Evolutionary conservation across 2,329 filamentous ascomycete genomes (phyloP).

Genomic region (Ophiognomonia clavigignenti-juglandacearum): DNA sequence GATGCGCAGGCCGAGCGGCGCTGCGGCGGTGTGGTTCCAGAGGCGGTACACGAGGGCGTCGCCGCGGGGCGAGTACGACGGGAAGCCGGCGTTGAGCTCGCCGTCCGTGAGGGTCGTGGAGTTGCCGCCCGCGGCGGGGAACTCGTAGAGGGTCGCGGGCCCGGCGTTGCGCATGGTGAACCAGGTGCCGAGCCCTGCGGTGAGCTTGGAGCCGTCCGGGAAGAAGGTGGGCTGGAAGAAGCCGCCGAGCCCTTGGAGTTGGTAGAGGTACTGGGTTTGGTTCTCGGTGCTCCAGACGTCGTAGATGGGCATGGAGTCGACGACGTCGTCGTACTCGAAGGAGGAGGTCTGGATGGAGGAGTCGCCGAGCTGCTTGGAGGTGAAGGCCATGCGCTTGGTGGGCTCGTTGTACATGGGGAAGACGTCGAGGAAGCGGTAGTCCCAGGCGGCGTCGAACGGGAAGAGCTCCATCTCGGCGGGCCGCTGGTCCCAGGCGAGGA

Average conservation of each 20-base stretch:
- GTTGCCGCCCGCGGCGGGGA: background rate
- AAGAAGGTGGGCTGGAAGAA: constrained; percentile 36
- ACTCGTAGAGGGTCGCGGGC: constrained; percentile 13
- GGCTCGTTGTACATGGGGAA: constrained; percentile 29
- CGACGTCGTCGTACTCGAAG: constrained; percentile 21
- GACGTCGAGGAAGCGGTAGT: constrained; percentile 38
- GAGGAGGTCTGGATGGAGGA: constrained; percentile 25
- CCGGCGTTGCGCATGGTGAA: constrained; percentile 27
- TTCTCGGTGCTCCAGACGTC: constrained; percentile 9
- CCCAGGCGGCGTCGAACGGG: constrained; percentile 33
- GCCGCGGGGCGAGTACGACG: constrained; percentile 32
- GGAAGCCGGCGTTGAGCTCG: constrained; percentile 32
- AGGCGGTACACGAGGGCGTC: constrained; percentile 31
- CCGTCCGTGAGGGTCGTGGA: constrained; percentile 28
- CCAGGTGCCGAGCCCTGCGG: constrained; percentile 34
- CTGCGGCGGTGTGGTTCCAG: constrained; percentile 11
- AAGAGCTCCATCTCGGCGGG: constrained; percentile 31
- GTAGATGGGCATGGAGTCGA: constrained; percentile 1
- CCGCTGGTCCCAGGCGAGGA: constrained; percentile 24
- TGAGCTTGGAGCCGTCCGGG: constrained; percentile 31
- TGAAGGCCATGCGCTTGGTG: constrained; percentile 27
- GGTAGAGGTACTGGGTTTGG: constrained; percentile 14
- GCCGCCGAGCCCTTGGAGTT: constrained; percentile 23
- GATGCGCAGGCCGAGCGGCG: constrained; percentile 27
- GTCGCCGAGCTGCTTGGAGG: constrained; percentile 34